Conservation (phyloP, 306 rosid genomes). For the Cucumis cinereus region DNA sequence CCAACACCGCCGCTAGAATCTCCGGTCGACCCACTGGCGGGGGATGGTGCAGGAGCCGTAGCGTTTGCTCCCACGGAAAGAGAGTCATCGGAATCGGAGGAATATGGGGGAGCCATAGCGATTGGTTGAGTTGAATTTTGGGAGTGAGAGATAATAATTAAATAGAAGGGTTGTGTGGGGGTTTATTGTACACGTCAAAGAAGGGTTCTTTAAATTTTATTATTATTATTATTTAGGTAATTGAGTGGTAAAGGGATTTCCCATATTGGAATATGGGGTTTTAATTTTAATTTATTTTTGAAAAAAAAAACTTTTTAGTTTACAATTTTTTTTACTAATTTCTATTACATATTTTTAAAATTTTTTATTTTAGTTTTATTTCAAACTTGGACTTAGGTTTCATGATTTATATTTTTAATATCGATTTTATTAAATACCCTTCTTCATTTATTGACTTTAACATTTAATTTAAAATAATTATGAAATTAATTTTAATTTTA, state of each 20-base stretch:
- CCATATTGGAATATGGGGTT: not conserved
- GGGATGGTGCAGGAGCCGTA: not conserved
- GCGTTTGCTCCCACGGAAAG: not conserved
- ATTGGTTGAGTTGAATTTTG: not conserved
- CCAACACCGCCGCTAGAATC: not conserved
- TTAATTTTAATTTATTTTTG: not conserved
- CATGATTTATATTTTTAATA: too few species aligned
- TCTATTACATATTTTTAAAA: too few species aligned
- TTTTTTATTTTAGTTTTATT: too few species aligned
- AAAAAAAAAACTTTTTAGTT: too few species aligned
- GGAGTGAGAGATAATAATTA: not conserved
- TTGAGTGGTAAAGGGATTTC: not conserved
- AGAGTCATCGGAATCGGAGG: not conserved
- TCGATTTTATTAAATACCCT: too few species aligned
- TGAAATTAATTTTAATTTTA: too few species aligned
- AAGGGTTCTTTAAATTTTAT: not conserved
- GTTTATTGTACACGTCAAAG: not conserved
- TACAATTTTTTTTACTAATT: too few species aligned
- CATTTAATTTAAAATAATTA: too few species aligned
- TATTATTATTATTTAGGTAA: not conserved
- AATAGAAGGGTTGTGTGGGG: not conserved
- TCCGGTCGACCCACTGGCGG: not conserved
- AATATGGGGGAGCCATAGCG: not conserved
- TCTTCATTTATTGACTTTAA: too few species aligned
- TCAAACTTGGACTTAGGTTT: too few species aligned